Base-by-base conservation (phyloP, 805 yeast species). In the Debaryomyces hansenii region DNA sequence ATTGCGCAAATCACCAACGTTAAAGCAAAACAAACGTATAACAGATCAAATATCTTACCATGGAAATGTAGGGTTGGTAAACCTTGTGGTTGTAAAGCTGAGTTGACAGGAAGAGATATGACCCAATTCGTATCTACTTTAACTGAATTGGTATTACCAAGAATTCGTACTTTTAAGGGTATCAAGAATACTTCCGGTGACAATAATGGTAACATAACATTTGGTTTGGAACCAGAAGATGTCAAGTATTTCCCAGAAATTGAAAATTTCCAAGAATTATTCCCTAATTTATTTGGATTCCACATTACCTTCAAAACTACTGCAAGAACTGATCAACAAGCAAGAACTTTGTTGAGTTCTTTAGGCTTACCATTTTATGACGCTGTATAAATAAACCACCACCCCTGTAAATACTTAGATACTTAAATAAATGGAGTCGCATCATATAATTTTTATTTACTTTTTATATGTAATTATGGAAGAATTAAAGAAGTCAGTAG, bases 1-100 rank as follows among this genome's bases (percentile, higher is more conserved):
- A 63, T 94, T 47, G 95, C 94, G 58, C 98, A 92, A 65, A 87
- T 94, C 58, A 92, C 99, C n/a, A 96, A 96, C 50, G 82, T 78
- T 50, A 88, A 90, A 64, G 90, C 97, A 33, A 71, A 75, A 50
- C 78, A 85, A 20, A 72, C 90, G 14, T 87, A 74, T 61, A 85
- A 95, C 36, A 86, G 81, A 60, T 77, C 88, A 8, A 90, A 90
- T 67, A 87, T 89, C 29, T 85, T 91, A 44, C 78, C 81, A 39
- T 91, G 96, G 96, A 83, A 84, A 55, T 77, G 91, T 45, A 83
- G 97, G 66, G 83, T 83, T 41, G 96, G 97, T 34, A 84, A 82
- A 75, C 85, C 85, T 42, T 87, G 95, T 82, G 99, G 99, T 44
- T 96, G 95, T 45, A 87, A 87, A 60, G 84, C 85, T 11, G 80